Conservation (phyloP, 768 basidiomycete species). For the Psilocybe azurescens region DNA sequence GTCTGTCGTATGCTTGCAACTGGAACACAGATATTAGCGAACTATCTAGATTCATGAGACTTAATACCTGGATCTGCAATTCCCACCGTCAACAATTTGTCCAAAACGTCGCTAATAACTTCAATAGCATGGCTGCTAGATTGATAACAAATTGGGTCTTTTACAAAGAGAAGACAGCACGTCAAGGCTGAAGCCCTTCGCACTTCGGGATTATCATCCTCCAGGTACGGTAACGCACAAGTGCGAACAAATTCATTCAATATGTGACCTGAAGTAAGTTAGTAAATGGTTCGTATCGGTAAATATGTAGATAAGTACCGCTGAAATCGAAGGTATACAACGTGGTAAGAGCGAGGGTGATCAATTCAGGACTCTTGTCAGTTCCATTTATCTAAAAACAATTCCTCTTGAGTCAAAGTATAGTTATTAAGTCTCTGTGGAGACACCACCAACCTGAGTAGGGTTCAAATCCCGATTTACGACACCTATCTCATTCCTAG, state of each 20-base stretch:
- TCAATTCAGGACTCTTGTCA: constrained; percentile 69
- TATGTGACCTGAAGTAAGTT: constrained; percentile 68
- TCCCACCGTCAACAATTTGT: too few species aligned
- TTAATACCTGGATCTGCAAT: too few species aligned
- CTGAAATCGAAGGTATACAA: constrained; percentile 95
- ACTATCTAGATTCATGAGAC: too few species aligned
- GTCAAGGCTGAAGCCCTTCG: too few species aligned
- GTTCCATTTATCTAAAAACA: constrained; percentile 43
- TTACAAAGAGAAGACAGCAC: too few species aligned
- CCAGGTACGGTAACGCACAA: too few species aligned
- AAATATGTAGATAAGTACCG: constrained; percentile 49
- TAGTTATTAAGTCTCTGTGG: not conserved
- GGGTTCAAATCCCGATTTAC: constrained; percentile 57
- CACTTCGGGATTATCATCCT: too few species aligned
- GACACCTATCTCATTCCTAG: constrained; percentile 54
- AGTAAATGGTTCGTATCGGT: not conserved
- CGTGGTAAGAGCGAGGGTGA: constrained; percentile 85
- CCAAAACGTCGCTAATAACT: too few species aligned
- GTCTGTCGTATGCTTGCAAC: too few species aligned
- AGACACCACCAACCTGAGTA: constrained; percentile 42
- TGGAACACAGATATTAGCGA: too few species aligned
- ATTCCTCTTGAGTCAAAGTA: constrained; percentile 4
- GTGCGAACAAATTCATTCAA: constrained; percentile 97
- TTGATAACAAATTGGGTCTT: too few species aligned
- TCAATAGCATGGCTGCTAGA: too few species aligned